Percentiles rank a stretch among this genome's conserved stretches.
Conservation (phyloP, 805 yeast genomes). For the Babjeviella inositovora region DNA sequence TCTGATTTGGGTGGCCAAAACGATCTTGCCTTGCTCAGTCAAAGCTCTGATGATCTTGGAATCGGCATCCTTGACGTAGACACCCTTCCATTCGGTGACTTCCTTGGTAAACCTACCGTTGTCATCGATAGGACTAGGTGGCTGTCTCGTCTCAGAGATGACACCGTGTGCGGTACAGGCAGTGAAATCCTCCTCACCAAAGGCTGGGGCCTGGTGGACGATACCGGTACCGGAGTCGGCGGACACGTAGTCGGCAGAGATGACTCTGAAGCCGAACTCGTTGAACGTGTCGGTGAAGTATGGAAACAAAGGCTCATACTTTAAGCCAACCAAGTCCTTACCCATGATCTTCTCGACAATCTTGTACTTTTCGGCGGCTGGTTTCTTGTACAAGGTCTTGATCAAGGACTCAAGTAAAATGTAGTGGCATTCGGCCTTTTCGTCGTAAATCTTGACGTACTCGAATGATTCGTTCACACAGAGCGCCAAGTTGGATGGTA, state of each 20-base stretch:
- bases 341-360: conserved; percentile 73
- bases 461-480: conserved; percentile 87
- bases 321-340: conserved; percentile 59
- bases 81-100: conserved; percentile 63
- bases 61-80: conserved; percentile 93
- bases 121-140: conserved; percentile 95
- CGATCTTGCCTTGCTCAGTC: conserved; percentile 60
- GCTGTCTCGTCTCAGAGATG: conserved; percentile 45
- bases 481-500: conserved; percentile 85
- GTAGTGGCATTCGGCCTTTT: conserved; percentile 66
- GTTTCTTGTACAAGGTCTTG: conserved; percentile 83
- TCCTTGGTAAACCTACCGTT: conserved; percentile 68
- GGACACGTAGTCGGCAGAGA: conserved; percentile 72
- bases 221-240: conserved; percentile 97
- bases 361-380: conserved; percentile 76
- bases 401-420: conserved; percentile 75
- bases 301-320: conserved; percentile 72
- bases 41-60: conserved; percentile 73
- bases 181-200: conserved; percentile 96
- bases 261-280: conserved; percentile 71
- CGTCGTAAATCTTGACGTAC: conserved; percentile 85
- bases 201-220: conserved; percentile 96
- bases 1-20: conserved; percentile 68
- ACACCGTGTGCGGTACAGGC: conserved; percentile 68
- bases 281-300: conserved; percentile 65